Evolutionary conservation across 805 yeast species (phyloP), one percentile per base, ranked within the genome.

Genomic region (Candida jianshihensis): DNA sequence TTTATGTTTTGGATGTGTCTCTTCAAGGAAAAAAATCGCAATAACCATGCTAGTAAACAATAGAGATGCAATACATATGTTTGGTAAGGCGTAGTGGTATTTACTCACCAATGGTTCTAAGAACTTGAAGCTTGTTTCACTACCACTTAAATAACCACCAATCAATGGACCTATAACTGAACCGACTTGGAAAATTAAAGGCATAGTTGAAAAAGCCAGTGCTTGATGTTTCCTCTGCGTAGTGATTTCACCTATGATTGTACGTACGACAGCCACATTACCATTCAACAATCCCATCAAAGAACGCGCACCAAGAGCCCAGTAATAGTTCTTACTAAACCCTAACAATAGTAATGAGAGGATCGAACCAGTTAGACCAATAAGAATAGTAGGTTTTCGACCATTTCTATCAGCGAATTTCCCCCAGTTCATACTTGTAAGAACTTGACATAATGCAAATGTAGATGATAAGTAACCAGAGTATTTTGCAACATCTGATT

Each of bases 341-440:
- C 85, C 85, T 44, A 79, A 67, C 4, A 66, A 35, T 20, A 75
- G 39, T 39, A 74, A 53, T 8, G 75, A 63, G 3, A 63, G n/a
- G 5, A 69, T 59, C 2, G 81, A 68, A 10, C 83, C 82, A 5
- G 59, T 37, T 15, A 77, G 53, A 0, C 86, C 84, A 20, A 63
- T 48, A 19, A 75, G 39, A 6, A 78, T 47, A 14, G 78, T 68
- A 2, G 65, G 65, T 47, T 78, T 78, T 22, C 86, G 57, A 13
- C 86, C 85, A 31, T 71, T 54, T 17, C 49, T 57, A 45, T 79
- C 81, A 26, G 77, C 66, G 29, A 71, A 51, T 31, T 60, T 57
- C 6, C 83, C 81, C 85, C 85, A 79, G 38, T 72, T 68, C 26
- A 75, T 66, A 29, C 78, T 72, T 34, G 71, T 73, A 15, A 76